Evolutionary conservation across 2,329 filamentous ascomycete genomes (phyloP).

Genomic region (Plenodomus tracheiphilus): DNA sequence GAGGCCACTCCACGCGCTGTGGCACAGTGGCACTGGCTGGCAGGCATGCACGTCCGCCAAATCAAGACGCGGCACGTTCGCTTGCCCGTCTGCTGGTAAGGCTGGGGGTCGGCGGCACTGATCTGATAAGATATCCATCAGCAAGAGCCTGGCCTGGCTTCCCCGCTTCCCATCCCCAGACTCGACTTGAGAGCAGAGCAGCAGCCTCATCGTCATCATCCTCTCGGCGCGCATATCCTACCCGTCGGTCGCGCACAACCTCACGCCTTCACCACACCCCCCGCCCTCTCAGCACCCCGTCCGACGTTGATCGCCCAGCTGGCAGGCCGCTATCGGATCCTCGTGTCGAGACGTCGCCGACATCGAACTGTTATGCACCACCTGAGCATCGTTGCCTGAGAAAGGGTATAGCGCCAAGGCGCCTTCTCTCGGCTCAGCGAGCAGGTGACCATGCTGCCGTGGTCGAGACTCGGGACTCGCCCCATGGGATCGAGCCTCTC

Average conservation of each 20-base stretch:
- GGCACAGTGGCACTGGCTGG: too few relatives aligned
- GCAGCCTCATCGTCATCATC: not conserved
- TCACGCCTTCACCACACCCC: not conserved
- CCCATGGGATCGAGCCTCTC: conserved; percentile 7
- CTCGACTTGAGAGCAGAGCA: not conserved
- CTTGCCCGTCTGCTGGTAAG: conserved; percentile 8
- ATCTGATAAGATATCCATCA: not conserved
- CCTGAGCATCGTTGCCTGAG: conserved; percentile 13
- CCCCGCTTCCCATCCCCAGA: not conserved
- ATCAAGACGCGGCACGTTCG: conserved; percentile 16
- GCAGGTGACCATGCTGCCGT: conserved; percentile 17
- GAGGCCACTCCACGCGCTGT: conserved; percentile 18
- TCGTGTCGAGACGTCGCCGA: conserved; percentile 7
- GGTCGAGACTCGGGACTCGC: conserved; percentile 27
- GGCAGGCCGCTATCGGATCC: conserved; percentile 7
- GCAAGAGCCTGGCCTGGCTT: conserved; percentile 1
- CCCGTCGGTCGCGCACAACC: not conserved
- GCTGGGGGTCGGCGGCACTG: conserved; percentile 14
- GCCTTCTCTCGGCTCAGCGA: conserved; percentile 13
- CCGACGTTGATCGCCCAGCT: not conserved
- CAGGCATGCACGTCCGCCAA: too few relatives aligned
- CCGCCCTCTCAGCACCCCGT: not conserved
- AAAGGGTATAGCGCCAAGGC: conserved; percentile 12
- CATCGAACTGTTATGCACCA: conserved; percentile 17
- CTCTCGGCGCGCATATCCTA: not conserved